phyloP scores from a whole-genome alignment of 1,139 yeast genomes.

The Suhomyces ambrosiae region DNA sequence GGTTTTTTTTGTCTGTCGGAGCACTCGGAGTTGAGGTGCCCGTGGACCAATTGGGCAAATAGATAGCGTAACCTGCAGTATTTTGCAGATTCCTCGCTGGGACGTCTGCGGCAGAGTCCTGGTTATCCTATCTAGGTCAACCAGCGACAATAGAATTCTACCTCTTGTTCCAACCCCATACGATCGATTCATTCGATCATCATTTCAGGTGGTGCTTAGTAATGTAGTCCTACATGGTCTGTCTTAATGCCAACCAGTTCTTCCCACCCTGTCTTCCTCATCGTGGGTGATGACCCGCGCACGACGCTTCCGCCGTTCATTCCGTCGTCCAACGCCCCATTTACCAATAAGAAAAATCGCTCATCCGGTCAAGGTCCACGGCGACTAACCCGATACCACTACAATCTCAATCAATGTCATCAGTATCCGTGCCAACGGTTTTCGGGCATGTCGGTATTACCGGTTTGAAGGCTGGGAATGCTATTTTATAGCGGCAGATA shows the following conservation, averaged over 20 bases:
- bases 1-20: conserved; percentile 1
- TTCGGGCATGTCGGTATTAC: background rate
- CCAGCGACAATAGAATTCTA: background rate
- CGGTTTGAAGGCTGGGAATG: background rate
- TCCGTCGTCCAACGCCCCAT: conserved; percentile 3
- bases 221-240: too few species aligned
- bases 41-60: conserved; percentile 2
- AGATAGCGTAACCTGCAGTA: conserved; percentile 2
- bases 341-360: conserved; percentile 14
- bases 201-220: too few species aligned
- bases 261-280: too few species aligned
- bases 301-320: conserved; percentile 1
- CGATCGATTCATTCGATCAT: too few species aligned
- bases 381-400: background rate
- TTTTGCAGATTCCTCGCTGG: background rate
- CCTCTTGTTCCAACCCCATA: background rate
- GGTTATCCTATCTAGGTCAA: background rate
- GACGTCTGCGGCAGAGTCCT: background rate
- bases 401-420: background rate
- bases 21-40: conserved; percentile 5
- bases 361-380: conserved; percentile 4
- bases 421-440: background rate
- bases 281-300: too few species aligned
- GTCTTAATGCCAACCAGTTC: too few species aligned
- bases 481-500: background rate